Evolutionary conservation across 1,139 yeast genomes (phyloP), one percentile per base, ranked within the genome.

Genomic region (Blastobotrys indianensis): DNA sequence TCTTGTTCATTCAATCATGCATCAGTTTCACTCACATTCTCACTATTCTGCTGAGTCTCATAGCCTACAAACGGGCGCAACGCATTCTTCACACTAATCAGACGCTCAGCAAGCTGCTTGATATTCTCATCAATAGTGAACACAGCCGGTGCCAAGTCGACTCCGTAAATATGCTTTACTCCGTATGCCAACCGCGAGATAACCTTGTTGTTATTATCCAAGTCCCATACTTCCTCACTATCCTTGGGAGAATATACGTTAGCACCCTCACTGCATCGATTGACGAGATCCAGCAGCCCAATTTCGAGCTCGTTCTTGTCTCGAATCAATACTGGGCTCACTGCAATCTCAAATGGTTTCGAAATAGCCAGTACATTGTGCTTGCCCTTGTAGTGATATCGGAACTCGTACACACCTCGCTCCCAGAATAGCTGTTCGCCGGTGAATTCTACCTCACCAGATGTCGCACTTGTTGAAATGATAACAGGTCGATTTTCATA

Each of bases 281-380:
- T 51, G 8, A 63, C 58, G 10, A 64, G 50, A 1, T 56, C 53
- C 16, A 60, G 45, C 10, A 64, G 49, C 2, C 42, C 37, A 9
- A 37, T 16, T 16, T 41, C 44, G 1, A 79, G 66, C 52, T 71
- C 67, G 2, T 58, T 62, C 7, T 51, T 59, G 23, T 47, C 49
- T 20, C 53, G 74, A 17, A 75, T 70, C 3, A 63, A 59, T n/a
- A 78, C 54, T 17, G 61, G 55, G 10, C 75, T 72, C 34, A 72
- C 62, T 40, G 67, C 72, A 39, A 85, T 71, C 61, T 81, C 85
- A 65, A 85, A 82, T n/a, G 92, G 88, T 50, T 73, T 74, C 0
- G 92, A 79, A 41, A 80, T 73, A 49, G 75, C 74, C 32, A 82
- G 70, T 28, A 85, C 94, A 51, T 79, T 83, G 61, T 86, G 95